Conservation (phyloP, 306 rosid genomes). For the Astragalus membranaceus region DNA sequence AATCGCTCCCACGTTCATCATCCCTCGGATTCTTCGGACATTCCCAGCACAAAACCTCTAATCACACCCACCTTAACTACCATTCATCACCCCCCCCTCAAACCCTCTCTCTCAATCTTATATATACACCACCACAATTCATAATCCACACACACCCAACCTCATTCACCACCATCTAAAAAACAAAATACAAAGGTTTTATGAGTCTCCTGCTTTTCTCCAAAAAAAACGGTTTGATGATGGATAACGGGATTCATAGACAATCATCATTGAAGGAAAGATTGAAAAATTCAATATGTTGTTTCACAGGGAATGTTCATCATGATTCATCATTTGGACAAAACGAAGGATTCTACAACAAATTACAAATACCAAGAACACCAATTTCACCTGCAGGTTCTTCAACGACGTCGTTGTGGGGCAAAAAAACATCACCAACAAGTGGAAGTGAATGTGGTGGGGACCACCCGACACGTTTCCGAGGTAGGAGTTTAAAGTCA, state of each 20-base stretch:
- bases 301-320: constrained; percentile 10
- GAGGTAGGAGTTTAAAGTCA: background rate
- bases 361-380: background rate
- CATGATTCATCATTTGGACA: background rate
- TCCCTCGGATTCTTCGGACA: constrained; percentile 24
- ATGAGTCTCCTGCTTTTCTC: no score
- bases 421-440: constrained; percentile 16
- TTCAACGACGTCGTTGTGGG: background rate
- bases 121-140: background rate
- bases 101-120: background rate
- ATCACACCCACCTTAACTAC: background rate
- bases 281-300: constrained; percentile 27
- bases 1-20: constrained; percentile 32
- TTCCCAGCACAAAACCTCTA: constrained; percentile 13
- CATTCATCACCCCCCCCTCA: background rate
- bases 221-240: background rate
- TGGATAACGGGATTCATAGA: background rate
- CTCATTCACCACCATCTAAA: background rate
- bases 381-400: background rate
- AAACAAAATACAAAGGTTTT: background rate
- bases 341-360: constrained; percentile 1
- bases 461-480: background rate
- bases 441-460: background rate
- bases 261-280: constrained; percentile 20
- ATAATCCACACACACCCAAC: background rate